These are phyloP conservation scores for Monosporascus ibericus DNA, from an alignment of 2,329 filamentous ascomycete genomes.

Conservation along the genomic window DNA sequence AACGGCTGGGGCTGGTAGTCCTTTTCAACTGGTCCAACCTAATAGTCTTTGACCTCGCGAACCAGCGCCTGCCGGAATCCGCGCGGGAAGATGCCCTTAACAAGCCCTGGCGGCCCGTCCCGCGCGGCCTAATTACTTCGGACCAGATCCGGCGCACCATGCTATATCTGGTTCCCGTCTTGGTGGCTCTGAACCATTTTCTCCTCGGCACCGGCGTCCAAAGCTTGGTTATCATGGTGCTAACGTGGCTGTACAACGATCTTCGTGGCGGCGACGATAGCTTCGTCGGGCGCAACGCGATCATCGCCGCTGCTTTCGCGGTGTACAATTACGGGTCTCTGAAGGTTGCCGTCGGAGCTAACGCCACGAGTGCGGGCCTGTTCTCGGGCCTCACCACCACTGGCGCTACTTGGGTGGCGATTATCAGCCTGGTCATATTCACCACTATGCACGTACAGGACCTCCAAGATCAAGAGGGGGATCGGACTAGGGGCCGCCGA, in stretches of 20 bases:
- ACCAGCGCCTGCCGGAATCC: conserved; percentile 4
- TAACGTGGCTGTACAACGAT: conserved; percentile 15
- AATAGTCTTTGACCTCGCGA: conserved; percentile 4
- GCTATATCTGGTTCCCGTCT: neutral
- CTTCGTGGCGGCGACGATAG: conserved; percentile 21
- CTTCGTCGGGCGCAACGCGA: conserved; percentile 15
- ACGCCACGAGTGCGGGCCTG: conserved; percentile 4
- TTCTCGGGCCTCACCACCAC: conserved; percentile 1
- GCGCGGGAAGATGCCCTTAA: conserved; percentile 2
- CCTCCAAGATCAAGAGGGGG: conserved; percentile 29
- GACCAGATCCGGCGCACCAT: conserved; percentile 2
- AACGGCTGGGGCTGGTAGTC: neutral
- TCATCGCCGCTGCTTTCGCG: conserved; percentile 20
- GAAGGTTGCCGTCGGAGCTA: conserved; percentile 13
- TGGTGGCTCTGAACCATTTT: neutral
- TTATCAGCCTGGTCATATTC: conserved; percentile 24
- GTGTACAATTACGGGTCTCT: conserved; percentile 19
- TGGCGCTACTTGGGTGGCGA: conserved; percentile 21
- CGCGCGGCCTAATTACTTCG: conserved; percentile 1
- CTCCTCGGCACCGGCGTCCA: neutral
- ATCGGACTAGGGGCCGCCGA: conserved; percentile 17
- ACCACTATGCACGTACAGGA: conserved; percentile 34
- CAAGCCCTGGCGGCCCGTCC: conserved; percentile 6
- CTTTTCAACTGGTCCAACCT: conserved; percentile 7
- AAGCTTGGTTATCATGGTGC: conserved; percentile 2